phyloP scores from a whole-genome alignment of 441 rosid species.

The Eugenia klotzschiana region DNA sequence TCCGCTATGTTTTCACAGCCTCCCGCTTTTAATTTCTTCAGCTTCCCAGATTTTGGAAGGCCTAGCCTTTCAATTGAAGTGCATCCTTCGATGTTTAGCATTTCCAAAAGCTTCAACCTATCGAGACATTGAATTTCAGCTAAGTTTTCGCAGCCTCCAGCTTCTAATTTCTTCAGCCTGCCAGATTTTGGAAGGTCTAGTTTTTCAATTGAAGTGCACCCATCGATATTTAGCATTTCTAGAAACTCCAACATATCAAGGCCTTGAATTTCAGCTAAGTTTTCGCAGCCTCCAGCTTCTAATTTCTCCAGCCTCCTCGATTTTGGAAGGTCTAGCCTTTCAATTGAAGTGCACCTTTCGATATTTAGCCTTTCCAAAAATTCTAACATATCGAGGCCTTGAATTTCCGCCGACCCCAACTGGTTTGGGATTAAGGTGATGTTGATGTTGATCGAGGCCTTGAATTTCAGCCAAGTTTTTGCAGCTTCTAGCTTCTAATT shows the following conservation, averaged over 20 bases:
- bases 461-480: not conserved
- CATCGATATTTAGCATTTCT: accelerated
- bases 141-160: not conserved
- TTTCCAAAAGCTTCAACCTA: not conserved
- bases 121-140: not conserved
- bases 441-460: too few relatives aligned
- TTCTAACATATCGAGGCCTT: not conserved
- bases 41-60: too few relatives aligned
- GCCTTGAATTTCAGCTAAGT: not conserved
- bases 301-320: not conserved
- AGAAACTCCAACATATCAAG: not conserved
- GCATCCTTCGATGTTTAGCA: accelerated
- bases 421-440: too few relatives aligned
- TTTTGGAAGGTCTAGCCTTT: not conserved
- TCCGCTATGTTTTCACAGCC: too few relatives aligned
- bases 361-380: accelerated
- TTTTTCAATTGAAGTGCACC: not conserved
- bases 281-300: accelerated
- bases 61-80: too few relatives aligned
- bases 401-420: too few relatives aligned
- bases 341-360: not conserved
- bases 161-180: not conserved
- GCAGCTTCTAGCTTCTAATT: too few relatives aligned
- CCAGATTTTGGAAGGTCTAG: not conserved
- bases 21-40: too few relatives aligned